A percentile compares a stretch with the other conserved stretches of the same genome.
Evolutionary conservation across 441 rosid species (phyloP).

Genomic region (Melastoma candidum): DNA sequence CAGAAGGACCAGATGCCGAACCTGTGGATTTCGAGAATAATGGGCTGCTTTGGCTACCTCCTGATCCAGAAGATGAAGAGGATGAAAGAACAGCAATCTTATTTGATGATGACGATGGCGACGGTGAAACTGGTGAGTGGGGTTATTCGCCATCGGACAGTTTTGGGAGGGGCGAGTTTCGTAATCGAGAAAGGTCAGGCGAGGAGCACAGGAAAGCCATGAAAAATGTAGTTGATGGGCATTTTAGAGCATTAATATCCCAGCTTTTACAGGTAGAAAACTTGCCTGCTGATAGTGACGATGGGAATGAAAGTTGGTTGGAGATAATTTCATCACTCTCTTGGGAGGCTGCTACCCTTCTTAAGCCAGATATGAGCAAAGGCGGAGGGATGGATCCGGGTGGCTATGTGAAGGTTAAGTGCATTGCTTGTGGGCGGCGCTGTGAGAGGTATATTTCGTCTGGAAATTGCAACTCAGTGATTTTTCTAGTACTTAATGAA

Average conservation of each 20-base stretch:
- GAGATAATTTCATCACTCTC: conserved; percentile 92
- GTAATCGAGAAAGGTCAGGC: conserved; percentile 48
- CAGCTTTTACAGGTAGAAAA: conserved; percentile 89
- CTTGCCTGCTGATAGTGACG: conserved; percentile 54
- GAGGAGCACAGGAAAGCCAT: conserved; percentile 82
- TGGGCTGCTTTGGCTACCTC: conserved; percentile 91
- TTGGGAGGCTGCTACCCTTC: conserved; percentile 93
- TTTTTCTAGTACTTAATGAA: too few relatives aligned
- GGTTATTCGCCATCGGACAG: conserved; percentile 66
- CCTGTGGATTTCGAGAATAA: conserved; percentile 84
- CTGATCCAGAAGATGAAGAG: conserved; percentile 23
- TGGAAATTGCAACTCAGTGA: too few relatives aligned
- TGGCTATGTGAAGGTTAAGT: conserved; percentile 96
- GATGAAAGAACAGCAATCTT: conserved; percentile 71
- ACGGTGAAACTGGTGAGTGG: conserved; percentile 75
- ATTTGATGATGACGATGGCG: conserved; percentile 62
- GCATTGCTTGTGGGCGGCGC: conserved; percentile 86
- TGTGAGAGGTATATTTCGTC: conserved; percentile 57
- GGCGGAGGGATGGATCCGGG: conserved; percentile 20
- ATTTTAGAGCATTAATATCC: conserved; percentile 92
- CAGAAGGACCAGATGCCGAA: too few relatives aligned
- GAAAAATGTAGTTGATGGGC: conserved; percentile 95
- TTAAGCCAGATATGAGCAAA: conserved; percentile 94
- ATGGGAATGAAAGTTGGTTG: conserved; percentile 72
- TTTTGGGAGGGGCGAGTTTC: conserved; percentile 77